Base-by-base conservation (phyloP, 352 stramenopile species). In the Bremia lactucae region DNA sequence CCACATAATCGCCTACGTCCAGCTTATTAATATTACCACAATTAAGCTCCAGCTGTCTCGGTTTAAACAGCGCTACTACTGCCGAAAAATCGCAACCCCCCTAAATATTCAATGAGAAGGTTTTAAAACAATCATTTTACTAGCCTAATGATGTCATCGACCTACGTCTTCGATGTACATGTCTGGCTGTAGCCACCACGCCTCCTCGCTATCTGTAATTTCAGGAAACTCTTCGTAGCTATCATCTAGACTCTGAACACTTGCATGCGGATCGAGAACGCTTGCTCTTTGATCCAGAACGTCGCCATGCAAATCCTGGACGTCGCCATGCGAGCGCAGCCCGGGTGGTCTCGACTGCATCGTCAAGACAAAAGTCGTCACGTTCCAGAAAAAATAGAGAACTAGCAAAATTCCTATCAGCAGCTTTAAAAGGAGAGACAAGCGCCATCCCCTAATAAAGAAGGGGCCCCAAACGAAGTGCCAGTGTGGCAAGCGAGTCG, bases 1-100 rank as follows among this genome's bases (percentile, higher is more conserved):
- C 75, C 1, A 87, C 43, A 20, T 64, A 78, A 14, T 85, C 72
- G 7, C 55, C 70, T 0, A 56, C 37, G 6, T 68, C 40, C 21
- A 87, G 36, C 31, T 81, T 31, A 11, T 71, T 46, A 11, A 87
- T 77, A 47, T 87, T 87, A 20, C 21, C 61, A 35, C 75, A 87
- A 28, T 84, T 81, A 34, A 87, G 71, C 42, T 80, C 64, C 14
- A 87, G 41, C 22, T 81, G 37, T 7, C 68, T 53, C 0, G 75
- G 75, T 14, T 76, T 64, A 31, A 87, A 83, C 33, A 68, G 35
- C 14, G 46, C 35, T 25, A 88, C 70, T 1, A 66, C 67, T 9
- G 55, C 53, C 1, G 70, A 82, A 35, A 88, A 84, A 31, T 86
- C 72, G 29, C 75, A 88, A 1, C 75, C 72, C 16, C 31, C 65